phyloP scores from a whole-genome alignment of 768 basidiomycete genomes.

The Cystofilobasidium bisporidii region DNA sequence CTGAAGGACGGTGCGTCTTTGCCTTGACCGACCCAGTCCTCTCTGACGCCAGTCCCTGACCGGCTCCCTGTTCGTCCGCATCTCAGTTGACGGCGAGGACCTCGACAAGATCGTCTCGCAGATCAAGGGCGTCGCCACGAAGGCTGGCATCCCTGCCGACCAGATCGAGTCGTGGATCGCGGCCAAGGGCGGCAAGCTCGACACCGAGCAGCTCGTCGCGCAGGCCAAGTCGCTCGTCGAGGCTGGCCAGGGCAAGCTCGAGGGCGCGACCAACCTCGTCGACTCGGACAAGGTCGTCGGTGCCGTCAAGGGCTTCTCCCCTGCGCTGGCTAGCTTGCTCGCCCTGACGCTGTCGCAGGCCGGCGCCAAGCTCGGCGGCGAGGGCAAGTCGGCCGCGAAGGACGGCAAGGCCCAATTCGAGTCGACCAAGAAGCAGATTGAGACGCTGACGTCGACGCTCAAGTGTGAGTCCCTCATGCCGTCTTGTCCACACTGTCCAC shows the following conservation, averaged over 20 bases:
- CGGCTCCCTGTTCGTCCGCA: too few species aligned
- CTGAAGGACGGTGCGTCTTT: conserved; percentile 35
- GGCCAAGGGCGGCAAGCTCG: conserved; percentile 37
- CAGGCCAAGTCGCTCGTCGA: conserved; percentile 8
- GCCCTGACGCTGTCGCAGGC: conserved; percentile 5
- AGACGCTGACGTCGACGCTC: conserved; percentile 15
- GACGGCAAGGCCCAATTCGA: conserved; percentile 23
- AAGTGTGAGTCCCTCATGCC: conserved; percentile 10
- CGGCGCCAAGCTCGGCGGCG: conserved; percentile 16
- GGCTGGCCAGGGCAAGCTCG: conserved; percentile 4
- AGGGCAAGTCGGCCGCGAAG: conserved; percentile 16
- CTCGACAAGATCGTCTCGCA: conserved; percentile 37
- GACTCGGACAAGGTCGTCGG: conserved; percentile 25
- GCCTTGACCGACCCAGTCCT: not conserved
- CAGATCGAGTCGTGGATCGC: conserved; percentile 35
- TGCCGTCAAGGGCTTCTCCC: conserved; percentile 21
- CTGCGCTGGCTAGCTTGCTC: conserved; percentile 15
- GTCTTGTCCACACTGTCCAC: not conserved
- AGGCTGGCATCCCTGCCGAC: conserved; percentile 38
- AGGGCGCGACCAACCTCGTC: conserved; percentile 9
- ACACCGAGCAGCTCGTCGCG: conserved; percentile 31
- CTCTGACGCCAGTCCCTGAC: not conserved
- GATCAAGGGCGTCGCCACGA: conserved; percentile 38
- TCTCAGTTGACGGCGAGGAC: conserved; percentile 37
- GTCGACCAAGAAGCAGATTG: conserved; percentile 15